Evolutionary conservation across 2,329 filamentous ascomycete species (phyloP).

Genomic region (Xylariaceae sp.): DNA sequence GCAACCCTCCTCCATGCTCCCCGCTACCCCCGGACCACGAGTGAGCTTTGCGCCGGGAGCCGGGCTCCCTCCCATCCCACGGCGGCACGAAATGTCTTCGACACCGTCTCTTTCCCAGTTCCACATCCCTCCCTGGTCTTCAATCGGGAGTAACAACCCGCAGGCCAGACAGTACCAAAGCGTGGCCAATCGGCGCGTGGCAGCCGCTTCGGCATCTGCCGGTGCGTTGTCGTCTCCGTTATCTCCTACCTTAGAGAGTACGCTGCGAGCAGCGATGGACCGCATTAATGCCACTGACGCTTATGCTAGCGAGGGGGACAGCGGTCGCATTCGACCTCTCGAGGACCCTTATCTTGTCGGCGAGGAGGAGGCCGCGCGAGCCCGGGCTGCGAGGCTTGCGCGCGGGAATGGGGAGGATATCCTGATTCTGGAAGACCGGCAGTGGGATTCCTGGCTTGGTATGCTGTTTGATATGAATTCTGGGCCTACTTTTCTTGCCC

Average conservation of each 20-base stretch:
- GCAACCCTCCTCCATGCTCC: constrained; percentile 28
- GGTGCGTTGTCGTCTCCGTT: constrained; percentile 20
- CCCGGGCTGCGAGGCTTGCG: constrained; percentile 54
- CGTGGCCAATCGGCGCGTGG: constrained; percentile 59
- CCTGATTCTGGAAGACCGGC: constrained; percentile 52
- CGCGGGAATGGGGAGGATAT: constrained; percentile 53
- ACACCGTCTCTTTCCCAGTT: constrained; percentile 45
- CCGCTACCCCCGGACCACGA: constrained; percentile 27
- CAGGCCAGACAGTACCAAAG: constrained; percentile 58
- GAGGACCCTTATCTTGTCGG: constrained; percentile 67
- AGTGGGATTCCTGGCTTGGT: constrained; percentile 60
- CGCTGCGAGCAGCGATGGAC: constrained; percentile 27
- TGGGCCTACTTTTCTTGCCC: neutral
- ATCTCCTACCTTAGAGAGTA: constrained; percentile 21
- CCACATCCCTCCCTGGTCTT: constrained; percentile 57
- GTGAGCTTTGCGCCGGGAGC: constrained; percentile 33
- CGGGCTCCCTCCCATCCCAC: constrained; percentile 51
- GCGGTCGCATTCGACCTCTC: constrained; percentile 44
- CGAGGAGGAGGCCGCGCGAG: constrained; percentile 57
- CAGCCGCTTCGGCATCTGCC: constrained; percentile 34
- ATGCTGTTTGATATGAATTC: constrained; percentile 28
- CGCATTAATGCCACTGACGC: constrained; percentile 24
- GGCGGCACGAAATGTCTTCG: constrained; percentile 36
- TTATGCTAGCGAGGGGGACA: constrained; percentile 18
- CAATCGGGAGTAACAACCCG: constrained; percentile 44